Percentiles rank a stretch among this genome's conserved stretches.
Evolutionary conservation across 2,329 filamentous ascomycete species (phyloP).

Genomic region (Curvularia eragrostidis): DNA sequence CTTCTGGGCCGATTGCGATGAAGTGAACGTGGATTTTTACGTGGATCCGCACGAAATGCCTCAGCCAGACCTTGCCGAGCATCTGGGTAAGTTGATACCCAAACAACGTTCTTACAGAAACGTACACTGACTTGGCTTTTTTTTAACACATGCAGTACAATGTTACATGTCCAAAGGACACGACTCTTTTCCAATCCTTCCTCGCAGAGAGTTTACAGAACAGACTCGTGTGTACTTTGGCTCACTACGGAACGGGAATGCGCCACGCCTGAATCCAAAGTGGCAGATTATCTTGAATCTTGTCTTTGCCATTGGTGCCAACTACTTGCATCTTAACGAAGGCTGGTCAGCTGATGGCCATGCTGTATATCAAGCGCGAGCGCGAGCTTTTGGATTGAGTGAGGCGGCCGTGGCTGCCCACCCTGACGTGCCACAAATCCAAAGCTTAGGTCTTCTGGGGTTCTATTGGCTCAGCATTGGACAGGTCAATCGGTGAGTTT

Average conservation of each 20-base stretch:
- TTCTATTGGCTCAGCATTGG: conserved; percentile 52
- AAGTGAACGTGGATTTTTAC: conserved; percentile 30
- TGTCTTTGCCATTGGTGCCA: conserved; percentile 53
- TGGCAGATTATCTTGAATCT: conserved; percentile 53
- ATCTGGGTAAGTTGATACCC: conserved; percentile 19
- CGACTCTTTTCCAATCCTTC: conserved; percentile 49
- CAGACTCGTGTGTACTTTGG: conserved; percentile 46
- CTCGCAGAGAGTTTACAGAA: conserved; percentile 39
- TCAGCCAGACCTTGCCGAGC: conserved; percentile 37
- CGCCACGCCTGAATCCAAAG: conserved; percentile 28
- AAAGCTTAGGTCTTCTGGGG: conserved; percentile 47
- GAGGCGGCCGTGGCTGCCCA: conserved; percentile 39
- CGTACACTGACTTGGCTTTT: neutral
- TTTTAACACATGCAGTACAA: conserved; percentile 21
- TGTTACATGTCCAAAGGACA: conserved; percentile 51
- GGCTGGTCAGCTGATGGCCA: conserved; percentile 43
- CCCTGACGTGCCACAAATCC: conserved; percentile 50
- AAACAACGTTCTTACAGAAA: neutral
- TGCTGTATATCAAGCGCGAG: conserved; percentile 50
- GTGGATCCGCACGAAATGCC: conserved; percentile 47
- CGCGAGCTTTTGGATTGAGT: conserved; percentile 43
- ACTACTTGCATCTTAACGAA: conserved; percentile 45
- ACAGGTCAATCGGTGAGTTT: conserved; percentile 51
- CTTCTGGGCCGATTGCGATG: conserved; percentile 45
- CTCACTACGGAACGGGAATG: conserved; percentile 27